phyloP scores from a whole-genome alignment of 371 early-diverging fungal species.

The Zychaea mexicana region DNA sequence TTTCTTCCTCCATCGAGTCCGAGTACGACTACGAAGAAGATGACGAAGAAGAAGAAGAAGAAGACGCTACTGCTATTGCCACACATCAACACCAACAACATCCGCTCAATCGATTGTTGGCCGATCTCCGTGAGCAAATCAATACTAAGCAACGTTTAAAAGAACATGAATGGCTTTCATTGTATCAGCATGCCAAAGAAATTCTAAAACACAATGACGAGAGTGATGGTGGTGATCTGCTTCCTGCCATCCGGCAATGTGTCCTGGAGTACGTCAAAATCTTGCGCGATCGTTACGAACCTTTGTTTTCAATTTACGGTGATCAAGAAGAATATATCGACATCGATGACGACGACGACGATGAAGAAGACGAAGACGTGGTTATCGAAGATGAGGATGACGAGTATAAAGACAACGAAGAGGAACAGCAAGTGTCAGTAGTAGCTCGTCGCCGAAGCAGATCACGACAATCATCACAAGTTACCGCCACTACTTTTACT shows the following conservation, averaged over 20 bases:
- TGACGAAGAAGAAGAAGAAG: slow-evolving; percentile 14
- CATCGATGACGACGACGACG: too few relatives aligned
- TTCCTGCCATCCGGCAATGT: not conserved
- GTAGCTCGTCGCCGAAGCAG: too few relatives aligned
- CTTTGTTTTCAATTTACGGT: too few relatives aligned
- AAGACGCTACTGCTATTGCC: slow-evolving; percentile 11
- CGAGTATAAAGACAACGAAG: too few relatives aligned
- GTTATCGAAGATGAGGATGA: too few relatives aligned
- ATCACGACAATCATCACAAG: too few relatives aligned
- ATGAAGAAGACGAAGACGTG: too few relatives aligned
- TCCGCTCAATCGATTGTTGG: not conserved
- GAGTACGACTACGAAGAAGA: not conserved
- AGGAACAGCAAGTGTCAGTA: too few relatives aligned
- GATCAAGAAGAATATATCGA: too few relatives aligned
- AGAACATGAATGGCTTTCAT: not conserved
- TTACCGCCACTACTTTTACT: too few relatives aligned
- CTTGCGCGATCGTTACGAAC: too few relatives aligned
- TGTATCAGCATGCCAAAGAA: not conserved
- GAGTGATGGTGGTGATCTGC: not conserved
- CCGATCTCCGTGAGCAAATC: slow-evolving; percentile 1
- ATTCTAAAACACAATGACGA: not conserved
- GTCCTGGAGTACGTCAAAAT: not conserved
- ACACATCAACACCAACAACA: not conserved
- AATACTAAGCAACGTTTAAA: not conserved
- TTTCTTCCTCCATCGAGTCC: not conserved